Base-by-base conservation (phyloP, 805 yeast species). In the Wickerhamiella vanderwaltii region DNA sequence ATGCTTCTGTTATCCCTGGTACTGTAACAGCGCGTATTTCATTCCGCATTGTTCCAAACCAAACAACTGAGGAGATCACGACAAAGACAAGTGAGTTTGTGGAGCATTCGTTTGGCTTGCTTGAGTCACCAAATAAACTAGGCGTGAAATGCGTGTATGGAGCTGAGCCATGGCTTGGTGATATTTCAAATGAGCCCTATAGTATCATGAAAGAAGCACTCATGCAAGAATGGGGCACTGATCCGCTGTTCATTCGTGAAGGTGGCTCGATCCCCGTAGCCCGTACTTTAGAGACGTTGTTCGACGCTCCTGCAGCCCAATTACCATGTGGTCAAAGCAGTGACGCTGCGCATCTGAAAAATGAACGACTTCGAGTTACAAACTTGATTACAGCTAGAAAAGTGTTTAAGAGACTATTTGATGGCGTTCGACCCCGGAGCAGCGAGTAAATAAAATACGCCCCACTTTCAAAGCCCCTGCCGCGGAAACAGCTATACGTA, bases 181-280 rank as follows among this genome's bases (percentile, higher is more conserved):
- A 91, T 51, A 80, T 87, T 11, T 61, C 67, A 11, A 86, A 83
- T 54, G 68, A 68, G 32, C 84, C 87, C 1, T 91, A 82, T 58
- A 68, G 73, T 51, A 68, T 80, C 6, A 63, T 91, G 26, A 67
- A 69, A 42, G 63, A 72, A 18, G 84, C 81, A 39, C 65, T 88
- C 24, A 61, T 65, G 31, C 58, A 64, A 3, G 82, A 77, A 43
- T 88, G 98, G 98, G 75, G 72, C 0, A 62, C 67, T 9, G 83
- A 81, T 42, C 96, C 97, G 2, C 63, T 88, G 31, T 79, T 77
- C 46, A 83, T 91, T 24, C 73, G 97, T 49, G 98, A 91, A 63
- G 98, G 98, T 46, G 98, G 98, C 0, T 84, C 96, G 0, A 86
- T 88, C 57, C 96, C 98, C 1, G 79, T 88, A 9, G 77, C 91